phyloP scores from a whole-genome alignment of 1,284 basidiomycete species.

The Rhodotorula sp. region DNA sequence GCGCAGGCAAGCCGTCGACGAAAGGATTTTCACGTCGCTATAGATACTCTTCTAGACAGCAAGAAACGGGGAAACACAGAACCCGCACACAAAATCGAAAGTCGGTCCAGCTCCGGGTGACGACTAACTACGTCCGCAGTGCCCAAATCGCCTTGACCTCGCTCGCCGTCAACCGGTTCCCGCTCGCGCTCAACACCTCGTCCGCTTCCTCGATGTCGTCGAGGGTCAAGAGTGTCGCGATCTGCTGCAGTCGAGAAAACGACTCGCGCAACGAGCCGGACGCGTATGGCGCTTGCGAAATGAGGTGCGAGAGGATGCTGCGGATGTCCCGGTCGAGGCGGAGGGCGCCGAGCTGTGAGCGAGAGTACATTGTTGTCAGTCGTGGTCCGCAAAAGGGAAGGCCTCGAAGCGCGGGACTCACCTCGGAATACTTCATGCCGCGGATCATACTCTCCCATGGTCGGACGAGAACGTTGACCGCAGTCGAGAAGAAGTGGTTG shows the following conservation, averaged over 20 bases:
- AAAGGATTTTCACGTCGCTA: no score
- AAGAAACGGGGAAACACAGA: no score
- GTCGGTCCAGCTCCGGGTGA: no score
- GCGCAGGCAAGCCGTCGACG: no score
- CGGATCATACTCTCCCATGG: conserved; percentile 91
- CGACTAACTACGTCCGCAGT: conserved; percentile 7
- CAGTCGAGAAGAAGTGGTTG: conserved; percentile 75
- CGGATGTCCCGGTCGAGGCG: conserved; percentile 93
- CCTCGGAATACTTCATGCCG: conserved; percentile 83
- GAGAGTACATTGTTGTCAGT: not conserved
- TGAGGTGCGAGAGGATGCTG: conserved; percentile 75
- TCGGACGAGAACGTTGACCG: conserved; percentile 78
- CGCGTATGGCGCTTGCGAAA: conserved; percentile 79
- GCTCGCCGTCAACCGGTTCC: conserved; percentile 33
- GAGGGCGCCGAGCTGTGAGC: conserved; percentile 95
- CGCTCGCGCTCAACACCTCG: conserved; percentile 37
- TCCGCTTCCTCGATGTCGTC: conserved; percentile 54
- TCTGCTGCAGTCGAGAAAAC: conserved; percentile 87
- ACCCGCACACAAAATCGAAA: no score
- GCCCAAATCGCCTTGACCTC: conserved; percentile 38
- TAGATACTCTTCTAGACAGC: no score
- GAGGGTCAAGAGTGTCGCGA: conserved; percentile 85
- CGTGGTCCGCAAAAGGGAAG: not conserved
- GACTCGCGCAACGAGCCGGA: conserved; percentile 75
- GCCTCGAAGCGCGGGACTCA: conserved; percentile 46